Percentiles rank a stretch among this genome's conserved stretches.
Evolutionary conservation across 1,139 yeast species (phyloP).

Genomic region (Scheffersomyces segobiensis): DNA sequence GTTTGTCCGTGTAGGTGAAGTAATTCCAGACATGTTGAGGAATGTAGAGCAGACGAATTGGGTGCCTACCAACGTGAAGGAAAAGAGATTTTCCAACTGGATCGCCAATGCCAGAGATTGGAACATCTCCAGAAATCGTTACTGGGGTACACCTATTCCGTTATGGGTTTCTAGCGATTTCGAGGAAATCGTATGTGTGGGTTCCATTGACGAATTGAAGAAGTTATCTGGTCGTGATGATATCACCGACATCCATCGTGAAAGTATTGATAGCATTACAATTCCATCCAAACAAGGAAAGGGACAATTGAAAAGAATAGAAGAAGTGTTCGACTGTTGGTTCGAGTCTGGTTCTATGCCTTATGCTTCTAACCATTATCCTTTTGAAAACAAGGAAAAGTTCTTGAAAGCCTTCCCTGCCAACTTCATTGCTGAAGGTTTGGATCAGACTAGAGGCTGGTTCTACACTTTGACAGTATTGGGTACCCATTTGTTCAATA

Average conservation of each 20-base stretch:
- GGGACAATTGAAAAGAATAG: conserved; percentile 84
- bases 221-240: conserved; percentile 77
- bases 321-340: conserved; percentile 99
- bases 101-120: conserved; percentile 98
- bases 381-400: conserved; percentile 78
- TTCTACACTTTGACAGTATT: conserved; percentile 94
- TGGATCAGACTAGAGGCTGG: conserved; percentile 99
- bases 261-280: conserved; percentile 83
- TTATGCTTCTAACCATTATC: conserved; percentile 94
- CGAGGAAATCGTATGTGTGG: conserved; percentile 90
- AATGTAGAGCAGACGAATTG: conserved; percentile 87
- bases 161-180: conserved; percentile 95
- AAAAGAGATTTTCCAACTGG: conserved; percentile 96
- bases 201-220: conserved; percentile 83
- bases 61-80: conserved; percentile 91
- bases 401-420: conserved; percentile 87
- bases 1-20: conserved; percentile 89
- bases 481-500: conserved; percentile 91
- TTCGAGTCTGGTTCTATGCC: conserved; percentile 99
- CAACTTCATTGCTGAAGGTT: conserved; percentile 96
- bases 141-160: conserved; percentile 99
- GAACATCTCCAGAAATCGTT: conserved; percentile 97
- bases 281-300: conserved; percentile 93
- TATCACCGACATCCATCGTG: conserved; percentile 92
- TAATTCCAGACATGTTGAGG: conserved; percentile 84